These are phyloP conservation scores for cucumber (Cucumis sativus) DNA, from an alignment of 306 rosid genomes.

Conservation along the genomic window Cucumber_9930_V3 NC_026656.2:5716001-5716500, in stretches of 20 bases:
- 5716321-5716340: slow-evolving; percentile 27
- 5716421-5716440: slow-evolving; percentile 61
- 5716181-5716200: background rate
- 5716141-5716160: slow-evolving; percentile 57
- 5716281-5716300: slow-evolving; percentile 41
- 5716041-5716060: background rate
- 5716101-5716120: slow-evolving; percentile 62
- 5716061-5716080: background rate
- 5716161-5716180: background rate
- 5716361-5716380: slow-evolving; percentile 67
- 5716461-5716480: background rate
- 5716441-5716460: slow-evolving; percentile 62
- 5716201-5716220: background rate
- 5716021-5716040: background rate
- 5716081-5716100: slow-evolving; percentile 26
- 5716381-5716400: slow-evolving; percentile 55
- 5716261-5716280: slow-evolving; percentile 39
- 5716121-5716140: slow-evolving; percentile 75
- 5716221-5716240: background rate
- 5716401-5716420: slow-evolving; percentile 50
- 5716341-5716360: slow-evolving; percentile 32
- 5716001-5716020: slow-evolving; percentile 34
- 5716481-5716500: background rate
- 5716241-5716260: background rate
- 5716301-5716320: slow-evolving; percentile 35